Evolutionary conservation across 2,329 filamentous ascomycete genomes (phyloP).

Genomic region (Trichoderma aggressivum): DNA sequence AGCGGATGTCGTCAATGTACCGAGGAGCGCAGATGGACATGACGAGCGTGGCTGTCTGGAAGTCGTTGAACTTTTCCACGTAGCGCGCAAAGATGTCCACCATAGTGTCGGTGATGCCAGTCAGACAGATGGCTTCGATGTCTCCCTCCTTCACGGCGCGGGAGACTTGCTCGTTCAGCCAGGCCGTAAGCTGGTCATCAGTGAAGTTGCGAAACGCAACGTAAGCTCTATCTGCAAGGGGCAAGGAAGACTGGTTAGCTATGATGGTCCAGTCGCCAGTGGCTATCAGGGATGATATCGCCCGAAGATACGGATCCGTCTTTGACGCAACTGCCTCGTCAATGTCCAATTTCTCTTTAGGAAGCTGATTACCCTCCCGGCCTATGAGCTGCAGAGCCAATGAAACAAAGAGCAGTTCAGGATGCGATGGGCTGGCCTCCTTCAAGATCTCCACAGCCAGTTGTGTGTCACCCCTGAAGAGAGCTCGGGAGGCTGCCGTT

Average conservation of each 20-base stretch:
- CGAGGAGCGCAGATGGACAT: constrained; percentile 70
- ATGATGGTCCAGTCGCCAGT: constrained; percentile 74
- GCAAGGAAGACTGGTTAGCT: constrained; percentile 68
- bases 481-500: constrained; percentile 70
- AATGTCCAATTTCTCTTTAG: constrained; percentile 53
- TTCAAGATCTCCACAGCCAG: constrained; percentile 69
- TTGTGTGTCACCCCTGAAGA: constrained; percentile 68
- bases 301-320: constrained; percentile 74
- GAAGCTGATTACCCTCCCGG: constrained; percentile 43
- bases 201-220: constrained; percentile 66
- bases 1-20: constrained; percentile 75
- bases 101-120: constrained; percentile 68
- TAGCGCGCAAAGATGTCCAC: constrained; percentile 75
- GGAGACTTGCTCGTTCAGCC: constrained; percentile 64
- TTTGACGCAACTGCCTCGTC: constrained; percentile 59
- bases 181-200: constrained; percentile 60
- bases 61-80: constrained; percentile 70
- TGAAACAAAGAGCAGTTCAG: constrained; percentile 65
- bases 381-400: constrained; percentile 63
- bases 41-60: constrained; percentile 74
- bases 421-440: constrained; percentile 58
- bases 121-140: constrained; percentile 73
- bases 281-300: constrained; percentile 73
- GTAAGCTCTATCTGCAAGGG: constrained; percentile 70
- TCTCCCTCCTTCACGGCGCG: constrained; percentile 64